A percentile compares a stretch with the other conserved stretches of the same genome.
Conservation (phyloP, 495 filamentous ascomycete genomes). For the Opeltia flavorubescens region DNA sequence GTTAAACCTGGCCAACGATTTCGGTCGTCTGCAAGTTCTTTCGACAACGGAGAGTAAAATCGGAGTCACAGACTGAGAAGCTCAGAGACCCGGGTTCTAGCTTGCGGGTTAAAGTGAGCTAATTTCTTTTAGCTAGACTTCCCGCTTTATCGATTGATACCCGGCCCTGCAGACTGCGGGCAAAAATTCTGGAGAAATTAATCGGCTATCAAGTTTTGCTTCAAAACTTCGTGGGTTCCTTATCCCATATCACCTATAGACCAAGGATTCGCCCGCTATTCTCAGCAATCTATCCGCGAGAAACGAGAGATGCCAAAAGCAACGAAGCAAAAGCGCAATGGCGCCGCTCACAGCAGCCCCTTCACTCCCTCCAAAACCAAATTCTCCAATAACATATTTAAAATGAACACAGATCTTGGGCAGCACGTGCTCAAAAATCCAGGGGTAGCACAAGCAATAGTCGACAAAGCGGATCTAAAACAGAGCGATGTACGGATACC, state of each 20-base stretch:
- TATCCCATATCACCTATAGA: no score
- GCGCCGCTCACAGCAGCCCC: slow-evolving; percentile 34
- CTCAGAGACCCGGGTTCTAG: no score
- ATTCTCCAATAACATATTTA: slow-evolving; percentile 70
- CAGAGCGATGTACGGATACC: slow-evolving; percentile 55
- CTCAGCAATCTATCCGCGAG: no score
- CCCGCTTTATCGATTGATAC: no score
- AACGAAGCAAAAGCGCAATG: slow-evolving; percentile 46
- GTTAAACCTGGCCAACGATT: neutral
- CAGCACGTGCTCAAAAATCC: slow-evolving; percentile 97
- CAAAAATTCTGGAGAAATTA: no score
- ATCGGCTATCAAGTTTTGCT: no score
- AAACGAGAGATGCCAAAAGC: slow-evolving; percentile 53
- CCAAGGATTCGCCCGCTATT: no score
- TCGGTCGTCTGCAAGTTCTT: neutral
- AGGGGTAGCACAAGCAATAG: slow-evolving; percentile 77
- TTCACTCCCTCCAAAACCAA: slow-evolving; percentile 42
- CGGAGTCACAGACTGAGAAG: no score
- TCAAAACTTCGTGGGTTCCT: no score
- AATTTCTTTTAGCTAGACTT: no score
- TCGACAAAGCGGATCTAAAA: slow-evolving; percentile 77
- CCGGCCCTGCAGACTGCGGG: no score
- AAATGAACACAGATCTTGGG: slow-evolving; percentile 69
- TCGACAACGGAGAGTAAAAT: neutral
- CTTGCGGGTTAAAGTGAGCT: no score